Evolutionary conservation across 2,329 filamentous ascomycete species (phyloP).

Genomic region (Talaromyces sp.): DNA sequence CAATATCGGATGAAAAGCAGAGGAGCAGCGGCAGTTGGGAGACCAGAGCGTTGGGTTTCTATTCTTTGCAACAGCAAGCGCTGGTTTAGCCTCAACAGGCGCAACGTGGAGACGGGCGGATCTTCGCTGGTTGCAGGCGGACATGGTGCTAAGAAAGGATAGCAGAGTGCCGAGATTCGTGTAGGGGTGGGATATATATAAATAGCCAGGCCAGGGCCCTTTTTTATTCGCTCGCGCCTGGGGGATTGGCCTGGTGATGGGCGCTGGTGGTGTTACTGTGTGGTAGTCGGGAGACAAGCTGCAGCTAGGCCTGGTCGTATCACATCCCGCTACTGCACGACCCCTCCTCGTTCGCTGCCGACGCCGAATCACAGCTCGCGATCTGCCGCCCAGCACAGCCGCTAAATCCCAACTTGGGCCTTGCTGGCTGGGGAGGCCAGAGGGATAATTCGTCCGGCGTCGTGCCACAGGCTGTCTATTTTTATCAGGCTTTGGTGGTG

Average conservation of each 20-base stretch:
- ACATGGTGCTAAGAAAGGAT: neutral
- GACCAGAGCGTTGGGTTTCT: constrained; percentile 14
- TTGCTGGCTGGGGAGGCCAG: neutral
- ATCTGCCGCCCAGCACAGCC: neutral
- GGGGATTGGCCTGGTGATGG: neutral
- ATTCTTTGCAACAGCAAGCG: constrained; percentile 23
- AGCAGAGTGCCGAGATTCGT: neutral
- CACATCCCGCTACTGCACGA: constrained; percentile 1
- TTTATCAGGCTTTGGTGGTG: neutral
- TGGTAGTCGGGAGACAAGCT: neutral
- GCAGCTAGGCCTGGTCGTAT: neutral
- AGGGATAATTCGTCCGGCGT: neutral
- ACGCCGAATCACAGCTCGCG: neutral
- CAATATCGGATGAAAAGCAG: constrained; percentile 14
- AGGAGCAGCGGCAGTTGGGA: constrained; percentile 11
- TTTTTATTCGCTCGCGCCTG: neutral
- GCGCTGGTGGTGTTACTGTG: neutral
- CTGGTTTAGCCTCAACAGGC: neutral
- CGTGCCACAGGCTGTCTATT: neutral
- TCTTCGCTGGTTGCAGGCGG: neutral
- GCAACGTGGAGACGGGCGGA: neutral
- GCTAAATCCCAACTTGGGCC: neutral
- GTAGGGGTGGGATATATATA: neutral
- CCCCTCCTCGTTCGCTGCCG: neutral
- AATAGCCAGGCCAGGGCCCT: neutral